These are phyloP conservation scores for Agrocybe praecox DNA, from an alignment of 768 basidiomycete species.

Conservation along the genomic window DNA sequence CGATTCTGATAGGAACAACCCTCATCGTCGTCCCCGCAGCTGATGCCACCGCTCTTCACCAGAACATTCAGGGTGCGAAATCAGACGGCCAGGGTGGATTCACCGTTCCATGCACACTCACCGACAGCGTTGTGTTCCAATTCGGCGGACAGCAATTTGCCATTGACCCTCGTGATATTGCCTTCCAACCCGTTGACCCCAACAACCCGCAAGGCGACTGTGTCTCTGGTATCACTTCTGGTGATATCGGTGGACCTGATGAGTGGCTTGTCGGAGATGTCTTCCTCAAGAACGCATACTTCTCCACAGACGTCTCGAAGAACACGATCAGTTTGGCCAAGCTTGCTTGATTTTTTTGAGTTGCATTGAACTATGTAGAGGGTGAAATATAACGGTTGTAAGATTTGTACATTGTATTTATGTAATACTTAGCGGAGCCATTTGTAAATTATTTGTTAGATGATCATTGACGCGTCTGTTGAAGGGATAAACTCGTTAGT, in stretches of 20 bases:
- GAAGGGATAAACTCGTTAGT: neutral
- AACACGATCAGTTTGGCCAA: slow-evolving; percentile 62
- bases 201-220: slow-evolving; percentile 64
- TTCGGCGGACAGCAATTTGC: slow-evolving; percentile 49
- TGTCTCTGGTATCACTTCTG: slow-evolving; percentile 68
- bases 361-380: neutral
- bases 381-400: neutral
- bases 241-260: slow-evolving; percentile 50
- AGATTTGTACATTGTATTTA: neutral
- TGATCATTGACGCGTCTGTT: neutral
- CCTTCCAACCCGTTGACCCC: slow-evolving; percentile 53
- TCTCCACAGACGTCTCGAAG: slow-evolving; percentile 60
- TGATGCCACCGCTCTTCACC: slow-evolving; percentile 43
- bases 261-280: slow-evolving; percentile 44
- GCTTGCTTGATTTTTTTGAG: slow-evolving; percentile 8
- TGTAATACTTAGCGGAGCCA: neutral
- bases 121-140: slow-evolving; percentile 43
- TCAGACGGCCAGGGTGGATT: slow-evolving; percentile 49
- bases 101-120: slow-evolving; percentile 52
- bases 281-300: slow-evolving; percentile 79
- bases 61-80: slow-evolving; percentile 42
- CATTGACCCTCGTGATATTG: slow-evolving; percentile 69
- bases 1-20: slow-evolving; percentile 39
- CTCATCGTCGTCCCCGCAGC: slow-evolving; percentile 46
- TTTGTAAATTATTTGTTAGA: neutral